phyloP scores from a whole-genome alignment of 257 asterid species.

The Solanum gracilifrons region DNA sequence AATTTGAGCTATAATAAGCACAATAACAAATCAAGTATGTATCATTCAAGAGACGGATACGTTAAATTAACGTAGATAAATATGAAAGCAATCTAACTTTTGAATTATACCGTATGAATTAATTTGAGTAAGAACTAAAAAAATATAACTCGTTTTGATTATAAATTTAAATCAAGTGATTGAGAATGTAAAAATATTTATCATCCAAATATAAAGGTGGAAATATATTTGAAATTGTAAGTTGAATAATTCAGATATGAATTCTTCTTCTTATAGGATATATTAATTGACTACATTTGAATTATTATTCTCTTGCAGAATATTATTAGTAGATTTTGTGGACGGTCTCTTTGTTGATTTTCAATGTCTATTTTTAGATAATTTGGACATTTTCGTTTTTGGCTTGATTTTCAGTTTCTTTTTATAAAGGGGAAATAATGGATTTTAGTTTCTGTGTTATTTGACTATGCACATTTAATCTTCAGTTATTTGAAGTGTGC shows the following conservation, averaged over 20 bases:
- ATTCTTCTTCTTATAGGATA: neutral
- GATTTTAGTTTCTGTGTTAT: no score
- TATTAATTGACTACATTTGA: neutral
- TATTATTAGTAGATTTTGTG: no score
- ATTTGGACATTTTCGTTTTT: neutral
- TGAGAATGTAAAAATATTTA: neutral
- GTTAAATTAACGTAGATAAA: neutral
- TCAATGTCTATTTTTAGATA: neutral
- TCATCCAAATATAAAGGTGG: neutral
- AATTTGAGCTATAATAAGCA: neutral
- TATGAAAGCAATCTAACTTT: neutral
- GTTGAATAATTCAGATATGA: neutral
- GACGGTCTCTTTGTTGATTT: no score
- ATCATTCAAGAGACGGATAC: neutral
- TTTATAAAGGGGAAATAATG: no score
- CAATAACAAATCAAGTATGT: neutral
- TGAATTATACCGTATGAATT: neutral
- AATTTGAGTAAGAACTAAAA: neutral
- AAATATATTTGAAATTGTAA: neutral
- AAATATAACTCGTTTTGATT: neutral
- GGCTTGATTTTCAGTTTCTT: neutral
- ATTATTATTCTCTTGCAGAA: neutral
- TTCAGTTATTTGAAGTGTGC: no score
- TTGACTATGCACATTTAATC: no score
- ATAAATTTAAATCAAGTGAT: neutral